phyloP scores from a whole-genome alignment of 306 rosid species.

The Casuarina cunninghamiana region DNA sequence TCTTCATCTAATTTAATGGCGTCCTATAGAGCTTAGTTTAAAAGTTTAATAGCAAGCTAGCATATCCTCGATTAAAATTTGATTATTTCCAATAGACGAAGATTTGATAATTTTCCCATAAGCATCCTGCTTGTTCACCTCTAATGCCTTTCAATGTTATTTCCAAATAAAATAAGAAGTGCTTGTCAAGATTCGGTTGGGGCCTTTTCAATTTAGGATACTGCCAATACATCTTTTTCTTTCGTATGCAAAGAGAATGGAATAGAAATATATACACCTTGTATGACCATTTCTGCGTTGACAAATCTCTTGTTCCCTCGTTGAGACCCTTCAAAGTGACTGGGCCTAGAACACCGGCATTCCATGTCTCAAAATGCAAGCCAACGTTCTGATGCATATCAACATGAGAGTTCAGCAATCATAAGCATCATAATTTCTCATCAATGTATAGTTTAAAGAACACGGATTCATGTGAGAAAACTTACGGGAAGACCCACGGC shows the following conservation, averaged over 20 bases:
- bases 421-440: background rate
- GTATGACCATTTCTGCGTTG: conserved; percentile 82
- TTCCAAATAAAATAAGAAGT: background rate
- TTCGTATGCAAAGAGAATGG: background rate
- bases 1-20: background rate
- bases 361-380: conserved; percentile 82
- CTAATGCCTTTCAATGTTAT: background rate
- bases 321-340: conserved; percentile 77
- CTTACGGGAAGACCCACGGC: conserved; percentile 92
- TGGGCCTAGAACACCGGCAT: conserved; percentile 90
- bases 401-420: conserved; percentile 16
- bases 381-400: conserved; percentile 71
- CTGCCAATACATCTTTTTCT: too few species aligned
- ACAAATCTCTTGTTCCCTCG: conserved; percentile 85
- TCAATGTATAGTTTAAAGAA: conserved; percentile 1
- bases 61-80: background rate
- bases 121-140: background rate
- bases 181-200: background rate
- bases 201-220: background rate
- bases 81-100: too few species aligned
- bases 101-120: too few species aligned
- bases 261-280: conserved; percentile 49
- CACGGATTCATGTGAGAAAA: conserved; percentile 22
- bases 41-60: background rate
- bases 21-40: background rate